phyloP scores from a whole-genome alignment of 108 stramenopile genomes.

The Stephanodiscus triporus region DNA sequence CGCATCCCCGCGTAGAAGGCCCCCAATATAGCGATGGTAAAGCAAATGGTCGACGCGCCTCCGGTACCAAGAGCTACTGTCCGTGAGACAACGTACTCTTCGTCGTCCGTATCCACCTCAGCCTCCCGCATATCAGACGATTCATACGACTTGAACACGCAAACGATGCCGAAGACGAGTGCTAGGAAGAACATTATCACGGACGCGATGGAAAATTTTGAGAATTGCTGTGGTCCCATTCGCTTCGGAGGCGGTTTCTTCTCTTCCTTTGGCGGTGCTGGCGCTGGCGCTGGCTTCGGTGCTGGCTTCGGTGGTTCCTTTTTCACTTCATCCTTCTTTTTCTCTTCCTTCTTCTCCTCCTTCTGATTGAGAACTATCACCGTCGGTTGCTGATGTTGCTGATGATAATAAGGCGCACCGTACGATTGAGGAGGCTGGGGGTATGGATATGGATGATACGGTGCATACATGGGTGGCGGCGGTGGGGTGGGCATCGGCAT shows the following conservation, averaged over 20 bases:
- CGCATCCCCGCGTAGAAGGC: slow-evolving; percentile 31
- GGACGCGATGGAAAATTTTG: slow-evolving; percentile 8
- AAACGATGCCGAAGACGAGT: slow-evolving; percentile 1
- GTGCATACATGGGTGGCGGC: slow-evolving; percentile 9
- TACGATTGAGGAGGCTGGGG: not conserved
- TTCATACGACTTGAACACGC: slow-evolving; percentile 7
- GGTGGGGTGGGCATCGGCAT: slow-evolving; percentile 9
- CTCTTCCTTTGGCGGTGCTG: not conserved
- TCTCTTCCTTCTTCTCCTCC: slow-evolving; percentile 10
- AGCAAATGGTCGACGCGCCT: slow-evolving; percentile 5
- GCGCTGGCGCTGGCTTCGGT: slow-evolving; percentile 5
- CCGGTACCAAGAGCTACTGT: slow-evolving; percentile 23
- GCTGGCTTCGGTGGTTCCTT: slow-evolving; percentile 1
- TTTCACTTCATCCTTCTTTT: slow-evolving; percentile 5
- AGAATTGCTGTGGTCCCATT: slow-evolving; percentile 13
- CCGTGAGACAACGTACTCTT: not conserved
- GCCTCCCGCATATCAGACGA: slow-evolving; percentile 1
- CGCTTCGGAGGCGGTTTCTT: not conserved
- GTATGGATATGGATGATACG: slow-evolving; percentile 6
- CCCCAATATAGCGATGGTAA: slow-evolving; percentile 20
- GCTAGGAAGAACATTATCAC: slow-evolving; percentile 15
- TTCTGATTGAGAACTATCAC: slow-evolving; percentile 1
- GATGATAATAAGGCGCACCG: not conserved
- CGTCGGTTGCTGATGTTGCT: slow-evolving; percentile 5
- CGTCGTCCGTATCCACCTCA: not conserved